Conservation (phyloP, 805 yeast genomes). For the Saccharomycopsis vini region DNA sequence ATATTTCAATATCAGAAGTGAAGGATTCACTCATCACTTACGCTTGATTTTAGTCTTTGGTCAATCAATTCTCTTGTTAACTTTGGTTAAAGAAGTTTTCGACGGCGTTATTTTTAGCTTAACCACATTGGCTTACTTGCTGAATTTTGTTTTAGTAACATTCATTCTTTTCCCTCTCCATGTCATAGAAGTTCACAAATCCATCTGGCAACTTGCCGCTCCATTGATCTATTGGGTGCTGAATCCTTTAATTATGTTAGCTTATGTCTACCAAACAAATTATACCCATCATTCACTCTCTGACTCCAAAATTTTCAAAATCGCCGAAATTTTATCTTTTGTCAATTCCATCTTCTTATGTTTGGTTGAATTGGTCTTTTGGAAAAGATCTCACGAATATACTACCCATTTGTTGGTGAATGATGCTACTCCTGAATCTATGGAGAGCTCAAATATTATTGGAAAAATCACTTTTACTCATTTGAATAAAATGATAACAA, state of each 20-base stretch:
- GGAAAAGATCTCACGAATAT: conserved; percentile 13
- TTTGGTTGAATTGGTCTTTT: conserved; percentile 12
- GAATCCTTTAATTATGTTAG: conserved; percentile 3
- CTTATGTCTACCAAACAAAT: conserved; percentile 9
- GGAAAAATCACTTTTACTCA: conserved; percentile 36
- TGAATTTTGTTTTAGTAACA: conserved; percentile 1
- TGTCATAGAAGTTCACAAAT: conserved; percentile 14
- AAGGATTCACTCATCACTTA: conserved; percentile 10
- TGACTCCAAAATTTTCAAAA: neutral
- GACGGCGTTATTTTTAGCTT: neutral
- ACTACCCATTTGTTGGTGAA: conserved; percentile 9
- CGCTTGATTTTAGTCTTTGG: conserved; percentile 5
- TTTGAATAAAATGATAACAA: conserved; percentile 37
- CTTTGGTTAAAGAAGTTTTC: conserved; percentile 4
- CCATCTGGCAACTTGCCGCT: conserved; percentile 14
- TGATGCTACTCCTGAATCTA: conserved; percentile 6
- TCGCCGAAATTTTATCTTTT: neutral
- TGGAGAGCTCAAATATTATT: conserved; percentile 18
- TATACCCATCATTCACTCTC: conserved; percentile 10
- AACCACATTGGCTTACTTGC: conserved; percentile 1
- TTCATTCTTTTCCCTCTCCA: conserved; percentile 16
- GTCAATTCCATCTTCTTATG: neutral
- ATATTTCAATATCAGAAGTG: conserved; percentile 8
- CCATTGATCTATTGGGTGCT: conserved; percentile 12
- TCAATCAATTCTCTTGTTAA: conserved; percentile 2